Conservation (phyloP, 306 rosid genomes). For the Astragalus membranaceus region DNA sequence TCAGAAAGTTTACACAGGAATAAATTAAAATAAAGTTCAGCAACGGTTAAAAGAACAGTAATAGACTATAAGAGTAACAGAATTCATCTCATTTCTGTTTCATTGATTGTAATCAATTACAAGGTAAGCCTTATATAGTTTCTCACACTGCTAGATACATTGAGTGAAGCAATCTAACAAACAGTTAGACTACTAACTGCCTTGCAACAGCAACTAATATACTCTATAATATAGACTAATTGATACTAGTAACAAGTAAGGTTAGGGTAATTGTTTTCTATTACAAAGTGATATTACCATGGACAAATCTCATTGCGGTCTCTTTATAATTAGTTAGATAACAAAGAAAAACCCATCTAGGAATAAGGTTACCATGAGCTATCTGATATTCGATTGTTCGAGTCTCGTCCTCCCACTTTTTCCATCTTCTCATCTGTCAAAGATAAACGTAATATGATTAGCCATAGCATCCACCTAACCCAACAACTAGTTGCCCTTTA, state of each 20-base stretch:
- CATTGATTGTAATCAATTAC: background rate
- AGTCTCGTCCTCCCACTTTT: slow-evolving; percentile 67
- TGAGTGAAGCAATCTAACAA: too few relatives aligned
- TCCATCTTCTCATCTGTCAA: slow-evolving; percentile 60
- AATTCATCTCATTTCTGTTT: too few relatives aligned
- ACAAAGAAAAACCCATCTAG: background rate
- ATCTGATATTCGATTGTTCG: slow-evolving; percentile 52
- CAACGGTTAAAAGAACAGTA: background rate
- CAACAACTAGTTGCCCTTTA: too few relatives aligned
- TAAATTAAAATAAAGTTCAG: background rate
- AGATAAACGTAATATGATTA: background rate
- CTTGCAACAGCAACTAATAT: too few relatives aligned
- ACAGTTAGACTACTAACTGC: too few relatives aligned
- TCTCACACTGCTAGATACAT: too few relatives aligned
- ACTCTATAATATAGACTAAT: too few relatives aligned
- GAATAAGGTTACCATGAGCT: slow-evolving; percentile 38
- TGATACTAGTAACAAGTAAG: too few relatives aligned
- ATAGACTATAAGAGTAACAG: background rate
- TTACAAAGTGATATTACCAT: background rate
- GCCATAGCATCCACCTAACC: background rate
- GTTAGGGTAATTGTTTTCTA: too few relatives aligned
- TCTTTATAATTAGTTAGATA: background rate
- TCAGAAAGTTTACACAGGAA: background rate
- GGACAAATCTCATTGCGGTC: background rate
- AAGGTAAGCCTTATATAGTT: too few relatives aligned